phyloP scores from a whole-genome alignment of 805 yeast genomes.

The Candida qinlingensis region DNA sequence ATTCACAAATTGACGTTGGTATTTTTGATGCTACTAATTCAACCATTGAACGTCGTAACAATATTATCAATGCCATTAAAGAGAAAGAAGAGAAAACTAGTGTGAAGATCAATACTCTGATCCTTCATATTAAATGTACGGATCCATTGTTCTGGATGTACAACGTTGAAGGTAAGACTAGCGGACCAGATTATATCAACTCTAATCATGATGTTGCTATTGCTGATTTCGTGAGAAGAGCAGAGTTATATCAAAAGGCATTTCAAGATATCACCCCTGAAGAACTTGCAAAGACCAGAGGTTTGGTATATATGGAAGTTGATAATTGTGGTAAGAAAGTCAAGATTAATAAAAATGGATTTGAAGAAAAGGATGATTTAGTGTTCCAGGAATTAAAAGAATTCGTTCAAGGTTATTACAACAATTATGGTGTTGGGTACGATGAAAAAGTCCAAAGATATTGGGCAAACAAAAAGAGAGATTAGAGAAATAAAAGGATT shows the following conservation, averaged over 20 bases:
- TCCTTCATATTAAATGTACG: conserved; percentile 57
- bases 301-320: conserved; percentile 14
- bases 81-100: conserved; percentile 22
- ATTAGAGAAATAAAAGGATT: neutral
- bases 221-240: conserved; percentile 53
- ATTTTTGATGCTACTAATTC: conserved; percentile 61
- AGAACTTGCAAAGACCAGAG: conserved; percentile 23
- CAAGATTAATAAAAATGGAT: conserved; percentile 21
- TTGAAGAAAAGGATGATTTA: conserved; percentile 12
- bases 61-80: conserved; percentile 15
- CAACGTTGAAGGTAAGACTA: conserved; percentile 61
- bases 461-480: conserved; percentile 6
- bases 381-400: conserved; percentile 21
- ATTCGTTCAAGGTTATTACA: conserved; percentile 31
- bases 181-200: conserved; percentile 54
- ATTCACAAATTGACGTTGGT: conserved; percentile 43
- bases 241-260: conserved; percentile 42
- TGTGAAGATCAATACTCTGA: conserved; percentile 39
- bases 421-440: conserved; percentile 28
- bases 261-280: conserved; percentile 33
- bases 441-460: conserved; percentile 25
- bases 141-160: conserved; percentile 46
- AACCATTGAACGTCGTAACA: conserved; percentile 36
- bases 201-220: conserved; percentile 48
- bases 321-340: conserved; percentile 21